Percentiles rank a stretch among this genome's conserved stretches.
Evolutionary conservation across 352 stramenopile species (phyloP).

Genomic region (Pythium utonaiense): DNA sequence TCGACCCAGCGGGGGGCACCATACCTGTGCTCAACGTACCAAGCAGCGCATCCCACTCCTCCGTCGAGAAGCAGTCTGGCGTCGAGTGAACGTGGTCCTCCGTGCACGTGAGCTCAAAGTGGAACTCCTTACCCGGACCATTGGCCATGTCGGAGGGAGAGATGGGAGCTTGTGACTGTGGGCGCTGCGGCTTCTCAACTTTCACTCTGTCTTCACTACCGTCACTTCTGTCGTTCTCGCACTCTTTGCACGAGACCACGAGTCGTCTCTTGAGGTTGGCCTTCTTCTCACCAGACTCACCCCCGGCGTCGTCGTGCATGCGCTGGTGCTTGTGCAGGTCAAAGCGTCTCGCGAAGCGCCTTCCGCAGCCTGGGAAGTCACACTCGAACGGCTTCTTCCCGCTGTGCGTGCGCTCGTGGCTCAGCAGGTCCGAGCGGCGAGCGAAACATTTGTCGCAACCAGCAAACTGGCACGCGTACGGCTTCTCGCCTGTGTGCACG

Average conservation of each 20-base stretch:
- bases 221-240: background rate
- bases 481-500: slow-evolving; percentile 51
- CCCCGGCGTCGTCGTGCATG: slow-evolving; percentile 10
- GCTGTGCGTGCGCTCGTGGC: slow-evolving; percentile 46
- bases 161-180: slow-evolving; percentile 6
- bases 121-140: slow-evolving; percentile 20
- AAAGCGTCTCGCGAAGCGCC: slow-evolving; percentile 30
- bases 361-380: slow-evolving; percentile 26
- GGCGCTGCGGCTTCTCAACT: background rate
- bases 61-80: slow-evolving; percentile 41
- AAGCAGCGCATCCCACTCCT: slow-evolving; percentile 38
- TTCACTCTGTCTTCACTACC: background rate
- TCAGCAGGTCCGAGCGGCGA: slow-evolving; percentile 46
- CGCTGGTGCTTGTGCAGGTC: slow-evolving; percentile 49
- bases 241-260: background rate
- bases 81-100: slow-evolving; percentile 57
- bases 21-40: slow-evolving; percentile 5
- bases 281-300: background rate
- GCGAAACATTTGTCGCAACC: slow-evolving; percentile 39
- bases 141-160: slow-evolving; percentile 18
- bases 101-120: slow-evolving; percentile 53
- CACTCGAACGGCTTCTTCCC: slow-evolving; percentile 42
- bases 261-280: slow-evolving; percentile 17
- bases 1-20: slow-evolving; percentile 14
- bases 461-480: slow-evolving; percentile 29